Conservation (phyloP, 2,329 filamentous ascomycete genomes). For the Neonectria ditissima region DNA sequence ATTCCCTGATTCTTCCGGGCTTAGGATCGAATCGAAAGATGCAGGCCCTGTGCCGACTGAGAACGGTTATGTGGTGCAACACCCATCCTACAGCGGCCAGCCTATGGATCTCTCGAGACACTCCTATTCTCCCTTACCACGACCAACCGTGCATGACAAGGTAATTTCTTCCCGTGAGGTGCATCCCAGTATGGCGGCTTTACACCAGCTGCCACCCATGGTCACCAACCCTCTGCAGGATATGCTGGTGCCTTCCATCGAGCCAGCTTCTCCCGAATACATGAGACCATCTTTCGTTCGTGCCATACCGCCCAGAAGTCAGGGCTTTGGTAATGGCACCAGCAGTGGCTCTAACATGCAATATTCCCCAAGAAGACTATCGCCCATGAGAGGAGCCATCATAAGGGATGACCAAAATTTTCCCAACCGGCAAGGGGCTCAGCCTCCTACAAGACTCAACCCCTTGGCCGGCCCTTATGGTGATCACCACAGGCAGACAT, state of each 20-base stretch:
- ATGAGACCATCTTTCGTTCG: slow-evolving; percentile 52
- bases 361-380: slow-evolving; percentile 35
- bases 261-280: slow-evolving; percentile 54
- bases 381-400: slow-evolving; percentile 33
- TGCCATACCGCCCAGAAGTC: slow-evolving; percentile 45
- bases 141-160: slow-evolving; percentile 37
- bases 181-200: slow-evolving; percentile 32
- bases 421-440: slow-evolving; percentile 32
- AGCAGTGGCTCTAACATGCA: slow-evolving; percentile 35
- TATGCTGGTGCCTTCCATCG: slow-evolving; percentile 60
- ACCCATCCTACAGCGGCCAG: slow-evolving; percentile 33
- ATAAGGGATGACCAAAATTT: slow-evolving; percentile 35
- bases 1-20: slow-evolving; percentile 35
- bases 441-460: slow-evolving; percentile 19
- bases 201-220: slow-evolving; percentile 37
- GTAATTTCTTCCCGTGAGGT: slow-evolving; percentile 42
- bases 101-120: slow-evolving; percentile 32
- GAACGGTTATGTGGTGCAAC: slow-evolving; percentile 46
- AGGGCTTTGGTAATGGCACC: slow-evolving; percentile 38
- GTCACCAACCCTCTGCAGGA: slow-evolving; percentile 50
- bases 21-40: slow-evolving; percentile 33
- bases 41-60: slow-evolving; percentile 40
- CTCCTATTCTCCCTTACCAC: slow-evolving; percentile 36
- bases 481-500: slow-evolving; percentile 20
- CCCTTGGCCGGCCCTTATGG: slow-evolving; percentile 23